Conservation (phyloP, 202 grass and related monocot genomes). For the Brachypodium distachyon region DNA sequence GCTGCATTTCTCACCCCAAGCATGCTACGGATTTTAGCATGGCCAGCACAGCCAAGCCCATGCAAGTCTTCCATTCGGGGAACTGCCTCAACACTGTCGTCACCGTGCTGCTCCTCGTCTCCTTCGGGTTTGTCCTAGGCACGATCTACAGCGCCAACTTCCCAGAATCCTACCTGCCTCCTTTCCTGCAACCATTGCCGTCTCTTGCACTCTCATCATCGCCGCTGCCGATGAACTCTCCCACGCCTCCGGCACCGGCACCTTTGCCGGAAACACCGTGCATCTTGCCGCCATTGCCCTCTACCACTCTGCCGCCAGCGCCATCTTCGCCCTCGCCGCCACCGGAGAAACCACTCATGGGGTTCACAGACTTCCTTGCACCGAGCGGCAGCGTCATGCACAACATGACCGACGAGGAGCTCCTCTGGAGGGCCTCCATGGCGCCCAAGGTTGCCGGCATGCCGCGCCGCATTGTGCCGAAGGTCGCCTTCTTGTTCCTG, state of each 20-base stretch:
- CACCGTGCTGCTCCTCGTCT: conserved; percentile 22
- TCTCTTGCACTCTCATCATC: neutral
- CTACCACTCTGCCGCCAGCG: neutral
- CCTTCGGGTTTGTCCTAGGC: conserved; percentile 32
- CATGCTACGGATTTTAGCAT: neutral
- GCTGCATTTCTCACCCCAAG: neutral
- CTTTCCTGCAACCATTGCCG: neutral
- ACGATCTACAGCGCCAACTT: conserved; percentile 27
- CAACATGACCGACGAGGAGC: conserved; percentile 68
- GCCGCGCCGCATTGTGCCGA: conserved; percentile 22
- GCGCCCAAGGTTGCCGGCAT: neutral
- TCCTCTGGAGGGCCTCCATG: conserved; percentile 81
- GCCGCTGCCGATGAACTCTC: no score
- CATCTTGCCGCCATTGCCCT: neutral
- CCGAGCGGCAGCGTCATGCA: conserved; percentile 14
- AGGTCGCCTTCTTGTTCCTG: conserved; percentile 61
- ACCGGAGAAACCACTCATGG: neutral
- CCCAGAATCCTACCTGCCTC: neutral
- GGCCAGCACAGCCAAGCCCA: neutral
- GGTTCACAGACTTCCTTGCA: neutral
- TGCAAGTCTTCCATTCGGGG: neutral
- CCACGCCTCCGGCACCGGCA: no score
- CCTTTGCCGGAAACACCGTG: neutral
- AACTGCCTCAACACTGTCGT: neutral
- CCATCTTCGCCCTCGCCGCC: neutral